Conservation (phyloP, 768 basidiomycete species). For the Suillus bovinus region DNA sequence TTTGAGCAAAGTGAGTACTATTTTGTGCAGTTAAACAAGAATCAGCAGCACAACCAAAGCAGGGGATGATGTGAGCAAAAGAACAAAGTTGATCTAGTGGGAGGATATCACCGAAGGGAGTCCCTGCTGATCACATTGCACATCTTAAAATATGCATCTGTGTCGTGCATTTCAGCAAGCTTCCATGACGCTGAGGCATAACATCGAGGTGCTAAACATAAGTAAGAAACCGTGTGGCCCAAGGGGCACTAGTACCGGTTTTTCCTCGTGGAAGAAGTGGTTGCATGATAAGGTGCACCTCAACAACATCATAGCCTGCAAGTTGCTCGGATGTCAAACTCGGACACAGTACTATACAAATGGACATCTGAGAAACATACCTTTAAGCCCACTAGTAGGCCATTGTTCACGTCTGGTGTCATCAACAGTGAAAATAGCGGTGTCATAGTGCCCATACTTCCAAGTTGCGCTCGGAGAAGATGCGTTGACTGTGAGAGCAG, state of each 20-base stretch:
- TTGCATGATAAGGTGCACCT: conserved; percentile 20
- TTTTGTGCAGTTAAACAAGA: too few relatives aligned
- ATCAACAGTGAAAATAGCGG: conserved; percentile 21
- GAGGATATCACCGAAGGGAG: too few relatives aligned
- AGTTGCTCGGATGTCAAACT: not conserved
- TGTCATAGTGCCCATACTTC: conserved; percentile 17
- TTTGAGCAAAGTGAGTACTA: too few relatives aligned
- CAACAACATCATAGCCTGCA: conserved; percentile 16
- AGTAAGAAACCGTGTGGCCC: conserved; percentile 18
- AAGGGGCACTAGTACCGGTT: not conserved
- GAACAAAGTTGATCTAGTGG: too few relatives aligned
- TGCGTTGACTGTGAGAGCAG: conserved; percentile 21
- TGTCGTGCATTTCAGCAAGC: too few relatives aligned
- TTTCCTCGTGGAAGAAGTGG: conserved; percentile 6
- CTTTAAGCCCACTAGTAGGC: conserved; percentile 16
- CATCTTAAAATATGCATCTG: too few relatives aligned
- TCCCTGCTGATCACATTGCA: too few relatives aligned
- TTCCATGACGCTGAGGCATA: too few relatives aligned
- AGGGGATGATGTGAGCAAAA: too few relatives aligned
- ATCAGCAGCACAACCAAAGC: too few relatives aligned
- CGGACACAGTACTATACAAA: not conserved
- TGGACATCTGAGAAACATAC: conserved; percentile 5
- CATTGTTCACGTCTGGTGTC: conserved; percentile 10
- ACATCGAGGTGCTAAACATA: too few relatives aligned
- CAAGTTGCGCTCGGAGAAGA: conserved; percentile 20